These are phyloP conservation scores for Clavispora carvajalis DNA, from an alignment of 805 yeast genomes.

Conservation along the genomic window DNA sequence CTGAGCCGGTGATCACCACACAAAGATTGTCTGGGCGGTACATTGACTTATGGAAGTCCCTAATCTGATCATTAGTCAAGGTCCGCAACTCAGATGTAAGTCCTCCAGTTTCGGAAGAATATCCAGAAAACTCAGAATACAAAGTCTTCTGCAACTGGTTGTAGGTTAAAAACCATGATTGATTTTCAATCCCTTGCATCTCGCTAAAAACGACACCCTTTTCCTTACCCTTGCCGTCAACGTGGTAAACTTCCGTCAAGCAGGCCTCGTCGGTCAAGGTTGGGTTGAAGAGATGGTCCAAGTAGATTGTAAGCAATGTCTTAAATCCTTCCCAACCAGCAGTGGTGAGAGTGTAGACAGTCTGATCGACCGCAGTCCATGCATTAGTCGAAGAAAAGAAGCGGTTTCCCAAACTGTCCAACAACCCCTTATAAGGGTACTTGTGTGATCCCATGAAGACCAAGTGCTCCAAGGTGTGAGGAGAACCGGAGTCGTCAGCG, in stretches of 20 bases:
- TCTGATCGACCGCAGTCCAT: slow-evolving; percentile 94
- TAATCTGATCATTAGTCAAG: slow-evolving; percentile 68
- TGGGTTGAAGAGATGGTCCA: slow-evolving; percentile 83
- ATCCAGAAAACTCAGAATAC: slow-evolving; percentile 63
- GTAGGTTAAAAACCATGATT: slow-evolving; percentile 61
- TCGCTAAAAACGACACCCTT: slow-evolving; percentile 96
- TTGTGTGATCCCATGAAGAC: slow-evolving; percentile 89
- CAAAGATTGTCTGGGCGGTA: slow-evolving; percentile 84
- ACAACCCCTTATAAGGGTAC: slow-evolving; percentile 85
- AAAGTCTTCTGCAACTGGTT: slow-evolving; percentile 56
- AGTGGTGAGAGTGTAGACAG: slow-evolving; percentile 83
- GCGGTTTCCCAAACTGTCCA: slow-evolving; percentile 81
- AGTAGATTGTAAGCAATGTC: slow-evolving; percentile 75
- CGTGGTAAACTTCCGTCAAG: slow-evolving; percentile 89
- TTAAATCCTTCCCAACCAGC: slow-evolving; percentile 97
- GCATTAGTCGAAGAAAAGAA: slow-evolving; percentile 89
- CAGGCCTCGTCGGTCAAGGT: slow-evolving; percentile 88
- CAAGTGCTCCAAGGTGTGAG: slow-evolving; percentile 93
- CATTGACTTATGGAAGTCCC: slow-evolving; percentile 61
- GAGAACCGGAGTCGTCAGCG: slow-evolving; percentile 80
- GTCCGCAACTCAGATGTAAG: slow-evolving; percentile 68
- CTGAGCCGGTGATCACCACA: slow-evolving; percentile 77
- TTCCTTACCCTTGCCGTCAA: slow-evolving; percentile 86
- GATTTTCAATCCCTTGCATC: slow-evolving; percentile 90
- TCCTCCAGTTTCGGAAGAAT: slow-evolving; percentile 93